Evolutionary conservation across 192 early-diverging fungal species (phyloP), one percentile per base, ranked within the genome.

Genomic region (Phycomyces nitens): DNA sequence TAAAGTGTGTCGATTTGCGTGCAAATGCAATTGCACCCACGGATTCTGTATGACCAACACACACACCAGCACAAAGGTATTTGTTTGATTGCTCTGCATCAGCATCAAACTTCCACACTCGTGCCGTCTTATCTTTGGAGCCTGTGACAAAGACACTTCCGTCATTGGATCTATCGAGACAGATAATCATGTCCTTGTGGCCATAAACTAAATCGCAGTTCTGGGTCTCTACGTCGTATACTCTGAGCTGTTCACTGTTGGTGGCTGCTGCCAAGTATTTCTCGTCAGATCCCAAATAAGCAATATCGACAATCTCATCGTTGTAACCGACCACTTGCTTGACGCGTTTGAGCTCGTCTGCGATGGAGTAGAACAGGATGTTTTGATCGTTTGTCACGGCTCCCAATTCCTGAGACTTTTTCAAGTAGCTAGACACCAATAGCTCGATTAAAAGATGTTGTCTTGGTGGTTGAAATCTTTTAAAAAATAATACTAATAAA

Each of bases 271-370:
- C 95, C 65, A 98, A 61, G 59, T 91, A 84, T 1, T 53, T 66
- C 55, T 95, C 88, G 6, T 83, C 70, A 20, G 78, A 69, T 20
- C 91, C 94, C n/a, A 94, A 76, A 42, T 91, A 92, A 1, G 75
- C 75, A 51, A 97, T 66, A 68, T 95, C 95, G 14, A 97, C 86
- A 34, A 99, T 85, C 63, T 99, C 97, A 60, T 99, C 93, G 62
- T 98, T 98, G 73, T 95, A 94, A 39, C 97, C 97, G 5, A 93
- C 88, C 71, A 97, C 88, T 72, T 95, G 91, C 61, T 89, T 90
- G 20, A 81, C 72, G 3, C 87, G 82, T 65, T 83, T 77, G 21
- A 91, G 66, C 39, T 70, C 64, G 11, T 73, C 65, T 10, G 63
- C 56, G 11, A 89, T 70, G 16, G 81, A 62, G 69, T 93, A 94